Conservation (phyloP, 257 asterid genomes). For the Prunella vulgaris region DNA sequence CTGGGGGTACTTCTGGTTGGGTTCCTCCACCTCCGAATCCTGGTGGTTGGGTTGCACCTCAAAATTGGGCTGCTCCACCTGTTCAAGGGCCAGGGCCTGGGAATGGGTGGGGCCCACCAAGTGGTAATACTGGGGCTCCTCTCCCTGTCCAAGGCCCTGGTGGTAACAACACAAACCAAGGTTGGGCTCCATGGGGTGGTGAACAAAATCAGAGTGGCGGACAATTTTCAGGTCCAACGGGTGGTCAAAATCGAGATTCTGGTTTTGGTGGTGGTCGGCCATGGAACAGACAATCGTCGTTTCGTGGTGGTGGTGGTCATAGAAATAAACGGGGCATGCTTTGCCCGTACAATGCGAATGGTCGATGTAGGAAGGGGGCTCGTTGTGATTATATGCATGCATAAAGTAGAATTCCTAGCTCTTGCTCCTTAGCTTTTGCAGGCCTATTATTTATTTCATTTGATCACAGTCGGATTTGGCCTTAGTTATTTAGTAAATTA, state of each 20-base stretch:
- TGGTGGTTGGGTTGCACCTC: conserved; percentile 44
- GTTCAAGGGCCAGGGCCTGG: conserved; percentile 41
- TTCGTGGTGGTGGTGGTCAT: conserved; percentile 33
- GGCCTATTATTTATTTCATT: neutral
- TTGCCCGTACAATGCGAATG: conserved; percentile 62
- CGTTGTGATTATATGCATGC: conserved; percentile 64
- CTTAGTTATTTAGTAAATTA: conserved; percentile 9
- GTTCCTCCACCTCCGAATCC: conserved; percentile 31
- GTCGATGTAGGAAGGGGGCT: conserved; percentile 75
- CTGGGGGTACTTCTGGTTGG: conserved; percentile 31
- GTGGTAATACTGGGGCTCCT: conserved; percentile 40
- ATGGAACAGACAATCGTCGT: conserved; percentile 65
- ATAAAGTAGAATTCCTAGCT: conserved; percentile 15
- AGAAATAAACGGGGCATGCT: conserved; percentile 32
- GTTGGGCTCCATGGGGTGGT: conserved; percentile 53
- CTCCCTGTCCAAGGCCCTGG: conserved; percentile 43
- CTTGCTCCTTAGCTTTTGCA: conserved; percentile 11
- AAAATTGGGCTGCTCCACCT: conserved; percentile 57
- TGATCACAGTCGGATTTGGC: neutral
- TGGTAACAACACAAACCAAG: conserved; percentile 49
- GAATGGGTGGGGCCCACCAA: conserved; percentile 51
- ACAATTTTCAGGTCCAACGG: conserved; percentile 48
- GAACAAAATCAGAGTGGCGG: conserved; percentile 46
- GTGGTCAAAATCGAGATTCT: conserved; percentile 40
- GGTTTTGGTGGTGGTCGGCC: conserved; percentile 49